Evolutionary conservation across 306 rosid species (phyloP), one percentile per base, ranked within the genome.

Genomic region (Cicer arietinum): DNA sequence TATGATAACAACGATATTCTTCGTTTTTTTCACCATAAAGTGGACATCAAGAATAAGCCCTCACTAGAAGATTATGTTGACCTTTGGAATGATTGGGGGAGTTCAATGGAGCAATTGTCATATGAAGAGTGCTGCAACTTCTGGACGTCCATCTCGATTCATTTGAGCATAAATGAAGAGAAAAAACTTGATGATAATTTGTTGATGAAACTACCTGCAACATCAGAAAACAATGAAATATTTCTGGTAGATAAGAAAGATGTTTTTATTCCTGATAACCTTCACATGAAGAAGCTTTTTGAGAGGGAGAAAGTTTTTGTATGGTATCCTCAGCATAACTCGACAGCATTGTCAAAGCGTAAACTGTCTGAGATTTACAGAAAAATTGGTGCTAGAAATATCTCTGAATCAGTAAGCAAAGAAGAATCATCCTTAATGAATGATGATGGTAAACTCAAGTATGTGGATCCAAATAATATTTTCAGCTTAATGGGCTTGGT

Each of bases 71-170:
- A 90, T 69, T 92, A 88, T 78, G 75, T 79, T 35, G 72, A 72
- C 22, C 86, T 90, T 6, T 88, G 98, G 98, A 83, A 83, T 80
- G 73, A 37, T 4, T 92, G 97, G 96, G 94, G 86, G 84, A 79
- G 68, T 67, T 84, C 86, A 39, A 64, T 13, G 14, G 69, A 72
- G 12, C 41, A 14, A 20, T 7, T 90, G 77, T 81, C 91, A 2
- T 25, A 48, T 64, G 89, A 73, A 13, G 69, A 82, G 13, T 92
- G 96, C 67, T 83, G 61, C 30, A 92, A 78, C 78, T 92, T 92
- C 69, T 92, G 97, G 96, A 61, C 6, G 6, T 86, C 81, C 71
- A 54, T 92, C 11, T 69, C 70, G 12, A 82, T 61, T 37, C 88
- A 88, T 73, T 81, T 81, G 63, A 46, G 40, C 58, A 5, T 16